These are phyloP conservation scores for Mycena rosella DNA, from an alignment of 768 basidiomycete genomes.

Conservation along the genomic window DNA sequence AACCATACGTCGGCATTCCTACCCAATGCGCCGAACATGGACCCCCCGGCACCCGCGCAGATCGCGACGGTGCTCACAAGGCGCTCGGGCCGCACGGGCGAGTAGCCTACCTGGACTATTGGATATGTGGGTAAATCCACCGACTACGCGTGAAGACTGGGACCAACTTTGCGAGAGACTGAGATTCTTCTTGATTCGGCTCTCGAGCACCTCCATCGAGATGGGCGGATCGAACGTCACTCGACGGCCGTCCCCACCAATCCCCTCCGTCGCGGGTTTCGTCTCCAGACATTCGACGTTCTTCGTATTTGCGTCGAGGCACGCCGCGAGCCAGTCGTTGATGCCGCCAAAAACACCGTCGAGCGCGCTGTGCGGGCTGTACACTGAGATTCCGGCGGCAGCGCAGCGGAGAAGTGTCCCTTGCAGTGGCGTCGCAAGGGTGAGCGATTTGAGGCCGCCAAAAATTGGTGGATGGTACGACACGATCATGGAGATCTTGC, in stretches of 20 bases:
- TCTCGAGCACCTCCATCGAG: constrained; percentile 69
- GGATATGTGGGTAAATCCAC: constrained; percentile 23
- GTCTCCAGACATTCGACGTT: constrained; percentile 56
- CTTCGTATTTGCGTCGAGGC: constrained; percentile 55
- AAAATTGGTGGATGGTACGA: constrained; percentile 92
- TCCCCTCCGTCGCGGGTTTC: constrained; percentile 50
- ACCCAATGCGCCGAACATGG: constrained; percentile 69
- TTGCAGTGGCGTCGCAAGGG: constrained; percentile 84
- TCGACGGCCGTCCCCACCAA: constrained; percentile 77
- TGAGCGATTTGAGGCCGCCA: constrained; percentile 79
- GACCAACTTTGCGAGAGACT: constrained; percentile 68
- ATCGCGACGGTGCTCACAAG: constrained; percentile 78
- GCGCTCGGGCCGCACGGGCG: constrained; percentile 45
- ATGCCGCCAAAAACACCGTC: constrained; percentile 89
- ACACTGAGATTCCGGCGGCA: constrained; percentile 87
- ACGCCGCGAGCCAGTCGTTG: constrained; percentile 89
- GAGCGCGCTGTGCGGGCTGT: constrained; percentile 89
- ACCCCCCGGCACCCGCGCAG: constrained; percentile 91
- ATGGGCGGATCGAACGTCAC: constrained; percentile 72
- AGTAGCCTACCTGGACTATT: constrained; percentile 78
- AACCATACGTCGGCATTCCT: constrained; percentile 86
- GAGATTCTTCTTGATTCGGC: constrained; percentile 78
- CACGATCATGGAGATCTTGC: constrained; percentile 75
- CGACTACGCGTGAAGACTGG: constrained; percentile 18
- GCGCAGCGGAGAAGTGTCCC: constrained; percentile 83